Evolutionary conservation across 1,284 basidiomycete species (phyloP).

Genomic region (Singerocomus inundabilis): DNA sequence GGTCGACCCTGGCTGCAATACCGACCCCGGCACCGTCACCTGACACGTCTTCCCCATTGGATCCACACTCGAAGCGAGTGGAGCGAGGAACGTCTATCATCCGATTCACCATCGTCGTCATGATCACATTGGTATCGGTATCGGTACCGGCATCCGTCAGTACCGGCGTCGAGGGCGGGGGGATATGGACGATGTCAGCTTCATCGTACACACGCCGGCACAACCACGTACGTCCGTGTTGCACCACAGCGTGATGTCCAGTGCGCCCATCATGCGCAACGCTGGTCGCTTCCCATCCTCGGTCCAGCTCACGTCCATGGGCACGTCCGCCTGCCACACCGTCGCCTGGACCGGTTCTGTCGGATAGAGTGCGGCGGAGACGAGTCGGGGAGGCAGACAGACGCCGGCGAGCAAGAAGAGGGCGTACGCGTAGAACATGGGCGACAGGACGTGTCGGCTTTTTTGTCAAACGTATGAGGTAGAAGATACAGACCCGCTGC

Average conservation of each 20-base stretch:
- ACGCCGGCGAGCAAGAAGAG: slow-evolving; percentile 4
- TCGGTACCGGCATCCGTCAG: background rate
- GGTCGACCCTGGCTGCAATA: slow-evolving; percentile 7
- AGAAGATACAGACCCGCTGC: slow-evolving; percentile 29
- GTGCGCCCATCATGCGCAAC: slow-evolving; percentile 38
- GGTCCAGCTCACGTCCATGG: slow-evolving; percentile 44
- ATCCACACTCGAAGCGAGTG: slow-evolving; percentile 37
- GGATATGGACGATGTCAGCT: slow-evolving; percentile 12
- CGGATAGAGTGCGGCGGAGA: slow-evolving; percentile 41
- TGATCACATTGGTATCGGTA: background rate
- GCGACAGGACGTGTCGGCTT: background rate
- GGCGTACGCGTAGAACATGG: slow-evolving; percentile 12
- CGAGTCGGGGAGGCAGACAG: slow-evolving; percentile 13
- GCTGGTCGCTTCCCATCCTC: slow-evolving; percentile 43
- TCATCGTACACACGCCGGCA: background rate
- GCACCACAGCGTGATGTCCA: slow-evolving; percentile 44
- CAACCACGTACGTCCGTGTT: slow-evolving; percentile 38
- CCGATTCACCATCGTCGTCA: slow-evolving; percentile 8
- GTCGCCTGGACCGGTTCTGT: slow-evolving; percentile 48
- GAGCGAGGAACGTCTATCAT: slow-evolving; percentile 34
- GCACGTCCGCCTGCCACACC: slow-evolving; percentile 41
- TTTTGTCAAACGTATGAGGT: background rate
- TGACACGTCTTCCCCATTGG: slow-evolving; percentile 23
- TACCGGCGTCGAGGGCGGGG: too few relatives aligned
- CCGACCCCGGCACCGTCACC: slow-evolving; percentile 29